Percentiles rank a stretch among this genome's conserved stretches.
phyloP scores from a whole-genome alignment of 179 eudicot genomes.

The Drosera spatulata region DNA sequence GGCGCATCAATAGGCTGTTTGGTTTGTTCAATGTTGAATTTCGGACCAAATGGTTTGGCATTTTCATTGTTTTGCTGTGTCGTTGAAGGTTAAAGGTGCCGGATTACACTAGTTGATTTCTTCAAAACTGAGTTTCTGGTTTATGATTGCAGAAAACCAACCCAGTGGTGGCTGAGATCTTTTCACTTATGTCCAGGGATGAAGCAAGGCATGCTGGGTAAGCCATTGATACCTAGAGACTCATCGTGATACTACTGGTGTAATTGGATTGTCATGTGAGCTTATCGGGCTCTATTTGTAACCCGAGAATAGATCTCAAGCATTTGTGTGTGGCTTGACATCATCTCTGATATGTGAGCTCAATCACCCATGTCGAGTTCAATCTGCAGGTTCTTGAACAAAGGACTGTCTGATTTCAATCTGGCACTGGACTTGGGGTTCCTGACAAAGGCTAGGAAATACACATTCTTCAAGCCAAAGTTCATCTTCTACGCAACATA shows the following conservation, averaged over 20 bases:
- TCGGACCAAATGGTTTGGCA: too few species aligned
- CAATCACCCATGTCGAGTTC: too few species aligned
- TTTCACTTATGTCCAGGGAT: slow-evolving; percentile 96
- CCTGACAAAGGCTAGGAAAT: slow-evolving; percentile 92
- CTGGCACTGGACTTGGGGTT: slow-evolving; percentile 92
- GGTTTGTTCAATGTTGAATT: too few species aligned
- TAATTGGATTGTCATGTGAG: not conserved
- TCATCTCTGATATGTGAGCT: too few species aligned
- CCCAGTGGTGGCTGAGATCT: slow-evolving; percentile 95
- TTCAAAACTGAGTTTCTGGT: not conserved
- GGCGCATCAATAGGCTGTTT: too few species aligned
- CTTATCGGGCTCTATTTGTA: too few species aligned
- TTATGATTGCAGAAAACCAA: slow-evolving; percentile 78
- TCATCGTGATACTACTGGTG: not conserved
- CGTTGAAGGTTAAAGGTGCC: too few species aligned
- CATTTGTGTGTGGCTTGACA: too few species aligned
- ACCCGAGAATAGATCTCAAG: too few species aligned
- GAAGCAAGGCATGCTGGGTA: slow-evolving; percentile 99
- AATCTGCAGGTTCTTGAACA: slow-evolving; percentile 79
- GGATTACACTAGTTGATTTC: not conserved
- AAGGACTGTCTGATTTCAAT: slow-evolving; percentile 89
- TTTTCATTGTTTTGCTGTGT: too few species aligned
- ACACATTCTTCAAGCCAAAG: slow-evolving; percentile 97
- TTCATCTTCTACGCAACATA: slow-evolving; percentile 96
- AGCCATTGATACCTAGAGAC: slow-evolving; percentile 3